phyloP scores from a whole-genome alignment of 768 basidiomycete species.

The Amanita rimosa region DNA sequence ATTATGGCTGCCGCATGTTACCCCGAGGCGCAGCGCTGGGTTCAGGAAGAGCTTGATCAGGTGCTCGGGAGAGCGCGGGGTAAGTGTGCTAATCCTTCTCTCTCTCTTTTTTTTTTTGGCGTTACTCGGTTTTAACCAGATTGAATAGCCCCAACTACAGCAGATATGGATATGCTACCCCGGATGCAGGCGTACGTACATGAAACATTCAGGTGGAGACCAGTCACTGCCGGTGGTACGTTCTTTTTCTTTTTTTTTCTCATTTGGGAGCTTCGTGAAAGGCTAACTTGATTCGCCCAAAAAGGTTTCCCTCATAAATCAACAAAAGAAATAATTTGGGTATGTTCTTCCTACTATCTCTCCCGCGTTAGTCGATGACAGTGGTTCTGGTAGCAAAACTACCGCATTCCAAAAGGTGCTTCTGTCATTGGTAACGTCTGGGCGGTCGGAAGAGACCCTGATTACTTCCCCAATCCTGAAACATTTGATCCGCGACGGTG shows the following conservation, averaged over 20 bases:
- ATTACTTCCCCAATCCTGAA: conserved; percentile 48
- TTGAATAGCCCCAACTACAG: conserved; percentile 23
- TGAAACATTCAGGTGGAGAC: conserved; percentile 40
- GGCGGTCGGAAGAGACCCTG: conserved; percentile 48
- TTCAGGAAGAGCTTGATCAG: conserved; percentile 44
- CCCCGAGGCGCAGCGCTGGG: conserved; percentile 36
- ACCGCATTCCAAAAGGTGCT: conserved; percentile 44
- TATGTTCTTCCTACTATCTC: conserved; percentile 13
- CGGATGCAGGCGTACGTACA: conserved; percentile 38
- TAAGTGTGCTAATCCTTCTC: conserved; percentile 8
- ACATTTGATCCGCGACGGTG: conserved; percentile 48
- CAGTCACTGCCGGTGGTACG: conserved; percentile 35
- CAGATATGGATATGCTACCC: conserved; percentile 29
- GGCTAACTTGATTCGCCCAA: background rate
- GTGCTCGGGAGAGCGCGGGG: conserved; percentile 37
- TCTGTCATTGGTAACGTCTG: conserved; percentile 52
- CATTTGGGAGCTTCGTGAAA: background rate
- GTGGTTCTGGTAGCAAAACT: conserved; percentile 22
- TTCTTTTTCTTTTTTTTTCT: background rate
- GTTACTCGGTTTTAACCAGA: background rate
- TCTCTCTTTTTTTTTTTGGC: too few relatives aligned
- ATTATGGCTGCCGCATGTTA: conserved; percentile 49
- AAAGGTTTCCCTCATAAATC: conserved; percentile 52
- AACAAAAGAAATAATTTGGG: conserved; percentile 54
- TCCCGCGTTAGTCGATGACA: background rate